Evolutionary conservation across 495 filamentous ascomycete genomes (phyloP), one percentile per base, ranked within the genome.

Genomic region (Bathelium albidoporum): DNA sequence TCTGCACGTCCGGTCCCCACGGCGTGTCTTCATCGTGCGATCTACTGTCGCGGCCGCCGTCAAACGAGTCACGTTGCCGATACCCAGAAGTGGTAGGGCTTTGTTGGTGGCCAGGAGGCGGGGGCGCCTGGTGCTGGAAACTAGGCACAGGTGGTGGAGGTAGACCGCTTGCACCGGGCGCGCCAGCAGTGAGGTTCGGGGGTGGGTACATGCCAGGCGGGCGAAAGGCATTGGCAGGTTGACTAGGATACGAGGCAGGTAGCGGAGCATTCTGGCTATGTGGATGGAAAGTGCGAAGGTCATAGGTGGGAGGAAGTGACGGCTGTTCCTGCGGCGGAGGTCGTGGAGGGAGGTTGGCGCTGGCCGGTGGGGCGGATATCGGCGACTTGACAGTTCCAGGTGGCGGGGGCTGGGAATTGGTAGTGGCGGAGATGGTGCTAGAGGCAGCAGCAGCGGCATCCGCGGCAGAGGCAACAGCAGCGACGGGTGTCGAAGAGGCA

Each of bases 1-100:
- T 86, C 69, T 93, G 83, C 22, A 84, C 77, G 18, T 87, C 83
- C 28, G 81, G 80, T 45, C 78, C 78, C 81, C 81, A 87, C 10
- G 78, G 79, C 14, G 73, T 66, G 29, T 77, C 74, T 52, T 72
- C 74, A 45, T 71, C 69, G 16, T n/a, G 29, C 20, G 20, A 29
- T 24, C 49, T 55, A 29, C 16, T 55, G 62, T 28, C 73, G 71
- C 32, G 32, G 61, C 59, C 49, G 29, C 22, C n/a, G 60, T 70
- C 62, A 14, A 68, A n/a, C 32, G 65, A 64, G 16, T 67, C 68
- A 20, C 68, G 66, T 34, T 63, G 67, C 29, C 63, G 65, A 44
- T 63, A 69, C 11, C 59, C 63, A 18, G 65, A 20, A 41, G 63
- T 65, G 65, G 59, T 39, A 66, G 73, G 64, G 66, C 65, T 66